Base-by-base conservation (phyloP, 164 flowering plant species). In the Santalum album region DNA sequence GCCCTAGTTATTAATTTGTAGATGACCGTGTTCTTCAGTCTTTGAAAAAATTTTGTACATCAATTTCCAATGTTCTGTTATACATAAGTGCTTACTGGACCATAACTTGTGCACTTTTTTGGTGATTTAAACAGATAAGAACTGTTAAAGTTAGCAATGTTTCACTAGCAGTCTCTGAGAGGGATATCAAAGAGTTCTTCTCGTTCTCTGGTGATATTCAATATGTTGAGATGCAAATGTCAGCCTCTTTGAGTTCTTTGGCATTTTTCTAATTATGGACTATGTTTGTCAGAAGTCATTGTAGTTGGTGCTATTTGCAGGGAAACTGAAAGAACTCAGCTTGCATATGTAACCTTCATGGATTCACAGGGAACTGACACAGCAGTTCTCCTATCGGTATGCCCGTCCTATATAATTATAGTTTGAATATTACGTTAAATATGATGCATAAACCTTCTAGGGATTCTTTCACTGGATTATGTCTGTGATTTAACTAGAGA, bases 301-400 rank as follows among this genome's bases (percentile, higher is more conserved):
- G 38, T 58, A 19, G n/a, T 45, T 50, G 40, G 36, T 42, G 44
- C 27, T 36, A 45, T 39, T 52, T 72, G 61, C 66, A 85, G 92
- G 44, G 89, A 78, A 58, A 61, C 57, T 59, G 84, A 80, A 46
- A 53, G 11, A 0, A 62, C 81, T 46, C 80, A 76, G 63, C 29
- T 77, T 60, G 89, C 91, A 6, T 86, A 72, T 71, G 91, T 89
- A 58, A 89, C 95, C 26, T 89, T 78, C 72, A 76, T 77, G 80
- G 81, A 86, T 24, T 52, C 79, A 58, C 87, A 84, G 64, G 91
- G 87, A 61, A 94, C 91, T 34, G 86, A 83, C 34, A 88, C 89
- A 3, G 94, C 96, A 51, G 48, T 75, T 15, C 79, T 80, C 24
- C 54, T 84, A 12, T 55, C 92, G 50, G 92, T 82, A 66, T 23